These are phyloP conservation scores for Corchorus olitorius DNA, from an alignment of 345 rosid genomes.

Conservation along the genomic window DNA sequence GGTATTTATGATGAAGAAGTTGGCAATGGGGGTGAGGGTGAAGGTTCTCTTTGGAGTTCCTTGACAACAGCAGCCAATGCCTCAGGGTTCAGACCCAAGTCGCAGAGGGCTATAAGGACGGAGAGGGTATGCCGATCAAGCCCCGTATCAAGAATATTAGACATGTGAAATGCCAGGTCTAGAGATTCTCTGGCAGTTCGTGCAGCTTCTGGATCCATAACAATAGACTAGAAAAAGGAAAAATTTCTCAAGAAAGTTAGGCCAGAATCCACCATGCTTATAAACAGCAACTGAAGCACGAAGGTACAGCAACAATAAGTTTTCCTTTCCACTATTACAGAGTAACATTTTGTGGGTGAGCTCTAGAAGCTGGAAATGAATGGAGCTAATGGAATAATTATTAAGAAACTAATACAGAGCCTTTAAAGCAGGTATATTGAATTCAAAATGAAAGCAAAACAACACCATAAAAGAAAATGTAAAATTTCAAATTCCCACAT, in stretches of 20 bases:
- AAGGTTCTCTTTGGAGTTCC: slow-evolving; percentile 42
- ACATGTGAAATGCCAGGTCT: slow-evolving; percentile 57
- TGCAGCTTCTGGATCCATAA: slow-evolving; percentile 52
- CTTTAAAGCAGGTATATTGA: not conserved
- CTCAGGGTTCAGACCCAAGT: slow-evolving; percentile 54
- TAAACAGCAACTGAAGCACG: not conserved
- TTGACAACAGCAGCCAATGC: slow-evolving; percentile 50
- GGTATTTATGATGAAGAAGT: slow-evolving; percentile 3
- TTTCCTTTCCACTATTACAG: not conserved
- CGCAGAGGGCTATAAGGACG: slow-evolving; percentile 51
- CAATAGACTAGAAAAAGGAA: not conserved
- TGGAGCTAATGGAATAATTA: not conserved
- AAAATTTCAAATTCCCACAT: not conserved
- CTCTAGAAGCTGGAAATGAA: not conserved
- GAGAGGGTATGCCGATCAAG: slow-evolving; percentile 58
- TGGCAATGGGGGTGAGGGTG: slow-evolving; percentile 17
- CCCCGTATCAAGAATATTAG: slow-evolving; percentile 51
- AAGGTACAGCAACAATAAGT: not conserved
- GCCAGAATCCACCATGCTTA: not conserved
- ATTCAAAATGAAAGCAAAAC: not conserved
- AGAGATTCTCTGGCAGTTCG: slow-evolving; percentile 47
- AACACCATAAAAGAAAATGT: not conserved
- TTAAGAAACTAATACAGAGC: not conserved
- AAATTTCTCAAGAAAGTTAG: not conserved
- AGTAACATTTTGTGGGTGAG: not conserved